These are phyloP conservation scores for Hypomyces rosellus DNA, from an alignment of 2,329 filamentous ascomycete genomes.

Conservation along the genomic window DNA sequence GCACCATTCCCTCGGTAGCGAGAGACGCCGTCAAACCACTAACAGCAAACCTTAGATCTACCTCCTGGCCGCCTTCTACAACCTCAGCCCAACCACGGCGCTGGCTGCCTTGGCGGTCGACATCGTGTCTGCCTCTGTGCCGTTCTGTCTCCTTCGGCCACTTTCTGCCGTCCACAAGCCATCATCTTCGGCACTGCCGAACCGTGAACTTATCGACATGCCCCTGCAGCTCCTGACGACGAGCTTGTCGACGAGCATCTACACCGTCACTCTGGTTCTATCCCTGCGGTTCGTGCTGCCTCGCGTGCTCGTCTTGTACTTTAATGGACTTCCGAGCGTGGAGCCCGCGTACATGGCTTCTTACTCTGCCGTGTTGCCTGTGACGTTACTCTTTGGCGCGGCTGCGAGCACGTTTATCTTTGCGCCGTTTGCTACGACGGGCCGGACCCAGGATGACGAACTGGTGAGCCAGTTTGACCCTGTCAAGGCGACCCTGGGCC, in stretches of 20 bases:
- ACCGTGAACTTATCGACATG: slow-evolving; percentile 60
- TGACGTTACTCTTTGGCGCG: slow-evolving; percentile 53
- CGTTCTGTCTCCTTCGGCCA: slow-evolving; percentile 68
- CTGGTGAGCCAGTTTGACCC: slow-evolving; percentile 54
- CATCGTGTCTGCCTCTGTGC: slow-evolving; percentile 60
- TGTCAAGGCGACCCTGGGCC: slow-evolving; percentile 54
- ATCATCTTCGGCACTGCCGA: slow-evolving; percentile 43
- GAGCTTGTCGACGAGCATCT: slow-evolving; percentile 64
- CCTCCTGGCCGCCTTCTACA: slow-evolving; percentile 73
- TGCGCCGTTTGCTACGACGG: slow-evolving; percentile 54
- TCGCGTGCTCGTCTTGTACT: slow-evolving; percentile 65
- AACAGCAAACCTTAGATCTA: slow-evolving; percentile 47
- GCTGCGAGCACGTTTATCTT: slow-evolving; percentile 76
- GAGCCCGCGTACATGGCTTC: slow-evolving; percentile 59
- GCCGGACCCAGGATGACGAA: slow-evolving; percentile 42
- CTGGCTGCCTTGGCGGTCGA: slow-evolving; percentile 60
- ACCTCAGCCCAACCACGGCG: slow-evolving; percentile 55
- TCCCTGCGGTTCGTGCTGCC: slow-evolving; percentile 68
- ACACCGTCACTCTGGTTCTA: slow-evolving; percentile 64
- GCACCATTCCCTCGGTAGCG: slow-evolving; percentile 3
- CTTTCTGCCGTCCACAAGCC: slow-evolving; percentile 58
- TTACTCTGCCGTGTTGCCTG: slow-evolving; percentile 55
- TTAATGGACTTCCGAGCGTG: slow-evolving; percentile 64
- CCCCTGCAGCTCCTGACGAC: slow-evolving; percentile 58
- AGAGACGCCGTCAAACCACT: not conserved